Evolutionary conservation across 345 rosid species (phyloP).

Genomic region (Fremontodendron californicum): DNA sequence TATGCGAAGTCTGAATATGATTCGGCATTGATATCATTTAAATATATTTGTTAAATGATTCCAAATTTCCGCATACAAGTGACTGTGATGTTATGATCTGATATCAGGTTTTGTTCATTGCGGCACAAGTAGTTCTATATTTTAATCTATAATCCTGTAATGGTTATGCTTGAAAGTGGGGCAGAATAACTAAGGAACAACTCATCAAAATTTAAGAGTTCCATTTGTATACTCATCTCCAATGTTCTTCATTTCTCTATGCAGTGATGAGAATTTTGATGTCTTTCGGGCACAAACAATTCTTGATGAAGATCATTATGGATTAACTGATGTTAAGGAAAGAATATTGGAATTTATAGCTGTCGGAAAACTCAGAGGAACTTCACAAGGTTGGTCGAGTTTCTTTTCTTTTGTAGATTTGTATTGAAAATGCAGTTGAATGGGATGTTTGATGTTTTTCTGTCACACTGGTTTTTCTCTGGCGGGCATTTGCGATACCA

Average conservation of each 20-base stretch:
- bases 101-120: not conserved
- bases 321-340: slow-evolving; percentile 95
- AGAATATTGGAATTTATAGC: slow-evolving; percentile 98
- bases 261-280: slow-evolving; percentile 97
- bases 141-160: not conserved
- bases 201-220: not conserved
- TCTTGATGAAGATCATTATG: slow-evolving; percentile 99
- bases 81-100: not conserved
- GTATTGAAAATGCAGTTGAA: not conserved
- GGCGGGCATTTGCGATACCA: not conserved
- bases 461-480: not conserved
- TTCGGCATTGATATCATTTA: not conserved
- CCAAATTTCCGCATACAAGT: not conserved
- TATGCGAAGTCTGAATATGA: not conserved
- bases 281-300: slow-evolving; percentile 77
- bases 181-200: not conserved
- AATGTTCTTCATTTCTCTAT: slow-evolving; percentile 14
- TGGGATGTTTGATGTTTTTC: not conserved
- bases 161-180: not conserved
- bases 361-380: slow-evolving; percentile 97
- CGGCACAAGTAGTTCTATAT: not conserved
- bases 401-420: not conserved
- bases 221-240: not conserved
- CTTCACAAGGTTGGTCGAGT: slow-evolving; percentile 68
- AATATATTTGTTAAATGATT: not conserved